A percentile compares a stretch with the other conserved stretches of the same genome.
These are phyloP conservation scores for Comarum palustre DNA, from an alignment of 306 rosid species.

Conservation along the genomic window DNA sequence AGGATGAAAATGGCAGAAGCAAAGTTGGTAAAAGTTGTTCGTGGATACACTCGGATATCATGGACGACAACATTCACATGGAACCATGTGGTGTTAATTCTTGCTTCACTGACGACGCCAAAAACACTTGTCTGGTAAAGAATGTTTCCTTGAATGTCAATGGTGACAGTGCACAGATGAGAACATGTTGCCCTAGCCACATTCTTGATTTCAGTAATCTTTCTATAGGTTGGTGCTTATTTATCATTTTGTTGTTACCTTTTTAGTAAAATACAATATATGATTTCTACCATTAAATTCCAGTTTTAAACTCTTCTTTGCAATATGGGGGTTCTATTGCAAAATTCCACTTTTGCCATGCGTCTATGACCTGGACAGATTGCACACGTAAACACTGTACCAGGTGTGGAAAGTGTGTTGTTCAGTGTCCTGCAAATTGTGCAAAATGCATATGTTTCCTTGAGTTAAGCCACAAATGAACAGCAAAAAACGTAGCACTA, in stretches of 20 bases:
- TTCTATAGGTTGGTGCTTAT: conserved; percentile 61
- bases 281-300: neutral
- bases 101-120: conserved; percentile 33
- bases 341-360: neutral
- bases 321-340: neutral
- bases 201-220: conserved; percentile 92
- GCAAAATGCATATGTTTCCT: neutral
- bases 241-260: conserved; percentile 13
- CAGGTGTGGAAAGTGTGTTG: neutral
- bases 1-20: conserved; percentile 50
- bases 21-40: conserved; percentile 54
- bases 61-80: conserved; percentile 95
- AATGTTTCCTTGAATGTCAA: conserved; percentile 34
- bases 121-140: conserved; percentile 29
- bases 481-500: too few species aligned
- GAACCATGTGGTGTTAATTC: conserved; percentile 41
- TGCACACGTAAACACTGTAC: neutral
- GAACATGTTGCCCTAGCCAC: conserved; percentile 79
- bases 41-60: conserved; percentile 89
- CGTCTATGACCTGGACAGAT: neutral
- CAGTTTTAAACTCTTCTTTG: neutral
- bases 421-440: neutral
- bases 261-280: neutral
- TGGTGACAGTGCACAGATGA: conserved; percentile 34
- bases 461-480: neutral